Evolutionary conservation across 2,329 filamentous ascomycete genomes (phyloP).

Genomic region (Ophiosphaerella narmari): DNA sequence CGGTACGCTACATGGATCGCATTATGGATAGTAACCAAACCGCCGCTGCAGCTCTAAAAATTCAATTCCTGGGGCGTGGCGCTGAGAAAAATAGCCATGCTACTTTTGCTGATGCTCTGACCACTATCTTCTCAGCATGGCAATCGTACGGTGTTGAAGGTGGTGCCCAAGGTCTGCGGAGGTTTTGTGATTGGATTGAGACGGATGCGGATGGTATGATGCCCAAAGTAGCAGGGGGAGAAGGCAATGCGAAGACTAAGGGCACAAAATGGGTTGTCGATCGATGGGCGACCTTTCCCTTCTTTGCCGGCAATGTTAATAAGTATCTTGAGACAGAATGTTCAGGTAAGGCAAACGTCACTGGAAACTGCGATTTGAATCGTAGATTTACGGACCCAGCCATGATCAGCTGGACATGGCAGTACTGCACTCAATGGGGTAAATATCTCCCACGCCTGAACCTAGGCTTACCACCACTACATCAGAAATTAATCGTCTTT

Average conservation of each 20-base stretch:
- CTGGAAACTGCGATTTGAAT: constrained; percentile 46
- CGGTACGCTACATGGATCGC: constrained; percentile 55
- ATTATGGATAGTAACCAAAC: constrained; percentile 44
- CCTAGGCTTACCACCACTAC: neutral
- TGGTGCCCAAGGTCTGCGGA: constrained; percentile 36
- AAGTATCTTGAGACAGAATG: constrained; percentile 49
- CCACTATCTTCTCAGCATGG: constrained; percentile 49
- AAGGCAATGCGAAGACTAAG: constrained; percentile 49
- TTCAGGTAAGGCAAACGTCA: constrained; percentile 32
- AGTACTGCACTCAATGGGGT: constrained; percentile 59
- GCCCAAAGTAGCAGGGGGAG: constrained; percentile 39
- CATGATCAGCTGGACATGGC: constrained; percentile 55
- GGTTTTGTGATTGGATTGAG: constrained; percentile 55
- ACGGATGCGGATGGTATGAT: constrained; percentile 46
- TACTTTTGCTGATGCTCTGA: constrained; percentile 53
- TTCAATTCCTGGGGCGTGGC: constrained; percentile 54
- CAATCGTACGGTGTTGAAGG: constrained; percentile 52
- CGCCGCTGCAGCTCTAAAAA: constrained; percentile 50
- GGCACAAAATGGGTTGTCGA: constrained; percentile 50
- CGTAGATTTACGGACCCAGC: constrained; percentile 41
- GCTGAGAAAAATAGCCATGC: constrained; percentile 52
- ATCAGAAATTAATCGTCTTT: neutral
- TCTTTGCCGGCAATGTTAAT: constrained; percentile 47
- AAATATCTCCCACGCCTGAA: constrained; percentile 6
- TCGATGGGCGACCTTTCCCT: constrained; percentile 50